These are phyloP conservation scores for Ceratocystis smalleyi DNA, from an alignment of 2,329 filamentous ascomycete species.

Conservation along the genomic window DNA sequence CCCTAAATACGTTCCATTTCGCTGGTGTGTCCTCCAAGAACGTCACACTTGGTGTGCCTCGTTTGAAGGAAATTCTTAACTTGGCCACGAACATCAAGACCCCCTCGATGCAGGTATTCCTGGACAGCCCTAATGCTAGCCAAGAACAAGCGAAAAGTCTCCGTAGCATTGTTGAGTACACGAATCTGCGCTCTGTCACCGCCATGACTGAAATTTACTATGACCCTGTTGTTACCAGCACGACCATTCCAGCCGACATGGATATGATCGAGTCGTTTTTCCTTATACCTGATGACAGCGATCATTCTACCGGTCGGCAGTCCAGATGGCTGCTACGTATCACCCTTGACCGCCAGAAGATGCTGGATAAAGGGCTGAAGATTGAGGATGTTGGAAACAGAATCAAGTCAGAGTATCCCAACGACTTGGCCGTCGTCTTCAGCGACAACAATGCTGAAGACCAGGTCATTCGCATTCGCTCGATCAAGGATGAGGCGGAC, in stretches of 20 bases:
- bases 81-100: slow-evolving; percentile 97
- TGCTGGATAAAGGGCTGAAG: slow-evolving; percentile 83
- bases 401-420: slow-evolving; percentile 78
- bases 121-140: slow-evolving; percentile 46
- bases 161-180: slow-evolving; percentile 84
- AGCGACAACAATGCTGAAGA: slow-evolving; percentile 96
- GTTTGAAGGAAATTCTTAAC: slow-evolving; percentile 98
- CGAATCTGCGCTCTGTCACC: slow-evolving; percentile 79
- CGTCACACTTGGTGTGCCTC: slow-evolving; percentile 94
- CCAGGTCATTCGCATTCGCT: slow-evolving; percentile 83
- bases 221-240: slow-evolving; percentile 75
- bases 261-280: slow-evolving; percentile 31
- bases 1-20: slow-evolving; percentile 98
- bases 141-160: slow-evolving; percentile 74
- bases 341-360: slow-evolving; percentile 78
- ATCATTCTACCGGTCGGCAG: slow-evolving; percentile 50
- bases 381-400: slow-evolving; percentile 80
- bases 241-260: slow-evolving; percentile 69
- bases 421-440: slow-evolving; percentile 81
- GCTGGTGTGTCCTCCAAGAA: slow-evolving; percentile 99
- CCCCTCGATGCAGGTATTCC: slow-evolving; percentile 86
- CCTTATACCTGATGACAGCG: slow-evolving; percentile 82
- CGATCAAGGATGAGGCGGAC: slow-evolving; percentile 52
- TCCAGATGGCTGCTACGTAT: slow-evolving; percentile 94
- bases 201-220: slow-evolving; percentile 94